Evolutionary conservation across 441 rosid species (phyloP), one percentile per base, ranked within the genome.

Genomic region (Heliophila coronopifolia): DNA sequence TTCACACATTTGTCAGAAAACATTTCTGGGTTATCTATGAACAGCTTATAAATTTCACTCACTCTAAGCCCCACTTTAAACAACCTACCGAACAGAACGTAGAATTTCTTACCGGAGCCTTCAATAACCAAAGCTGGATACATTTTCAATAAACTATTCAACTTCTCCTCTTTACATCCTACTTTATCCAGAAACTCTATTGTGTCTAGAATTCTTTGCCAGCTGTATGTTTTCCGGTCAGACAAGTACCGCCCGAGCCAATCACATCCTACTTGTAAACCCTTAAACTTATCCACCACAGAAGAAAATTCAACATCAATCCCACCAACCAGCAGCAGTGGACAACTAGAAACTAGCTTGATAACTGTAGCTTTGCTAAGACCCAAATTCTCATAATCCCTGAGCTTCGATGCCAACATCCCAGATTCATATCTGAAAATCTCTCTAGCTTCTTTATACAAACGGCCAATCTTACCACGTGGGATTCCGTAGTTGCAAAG

Each of bases 401-500:
- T 37, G 43, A 85, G 81, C 42, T 74, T 83, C n/a, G 5, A 50
- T 12, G 36, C 45, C 73, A 86, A 65, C 18, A 67, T 37, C 7
- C 83, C 84, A 31, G 31, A 17, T 12, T 76, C 76, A 43, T 63
- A 68, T 7, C 56, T 17, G 11, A 83, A 86, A 54, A 89, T 63
- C 67, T 53, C 93, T 30, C 64, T 65, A 0, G 83, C 84, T 56
- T 78, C 91, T 66, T 54, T 69, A 38, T 69, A 83, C 55, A 81
- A 75, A 75, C 68, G 78, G 3, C 91, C 95, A 4, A 85, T 77
- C 70, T 75, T 72, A 36, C 61, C 67, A 25, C 77, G 76, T 12
- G 84, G 92, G 51, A 88, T 56, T 27, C 96, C 94, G 23, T 88
- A 78, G 55, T 66, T 58, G 25, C 81, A 65, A 35, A 88, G 68